Base-by-base conservation (phyloP, 371 early-diverging fungal genomes). In the Rhizopus arrhizus region DNA sequence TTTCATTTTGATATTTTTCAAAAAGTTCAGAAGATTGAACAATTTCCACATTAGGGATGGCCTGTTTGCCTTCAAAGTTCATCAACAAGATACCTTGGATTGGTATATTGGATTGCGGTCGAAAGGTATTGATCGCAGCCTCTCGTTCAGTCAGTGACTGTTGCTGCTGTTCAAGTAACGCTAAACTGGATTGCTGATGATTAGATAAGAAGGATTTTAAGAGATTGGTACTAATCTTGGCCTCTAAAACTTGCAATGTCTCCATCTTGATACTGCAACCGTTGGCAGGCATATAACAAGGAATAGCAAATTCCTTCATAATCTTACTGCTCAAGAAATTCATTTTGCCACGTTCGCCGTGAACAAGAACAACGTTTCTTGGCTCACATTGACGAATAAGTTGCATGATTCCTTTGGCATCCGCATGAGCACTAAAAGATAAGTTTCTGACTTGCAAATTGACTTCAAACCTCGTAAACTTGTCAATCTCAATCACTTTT, bases 341-440 rank as follows among this genome's bases (percentile, higher is more conserved):
- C 99, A 99, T 99, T 57, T 93, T 90, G 8, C 75, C 74, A 69
- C 89, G 90, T 66, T 99, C 99, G 3, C 99, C 99, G 66, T 99
- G 99, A 0, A 99, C 99, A n/a, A 99, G 78, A 32, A 99, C 91
- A 0, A 99, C 97, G 77, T 98, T 93, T 31, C 87, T 82, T 8
- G 99, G 97, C 45, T 88, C 86, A 38, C 94, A 95, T 75, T 95
- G 95, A 1, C 90, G 85, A 53, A 99, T 93, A 34, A 99, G 78
- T 74, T 95, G 93, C 89, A 99, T 83, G 58, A 99, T 99, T 8
- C 99, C 99, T 73, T 95, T 95, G 5, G 96, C 93, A 73, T 99
- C 99, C 1, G 99, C 99, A 55, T 99, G 99, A 0, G 99, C 99
- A 66, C 96, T 95, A 73, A 99, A 99, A 2, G 96, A 96, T 15